Percentiles rank a stretch among this genome's conserved stretches.
Evolutionary conservation across 192 early-diverging fungal genomes (phyloP).

Genomic region (Dissophora ornata): DNA sequence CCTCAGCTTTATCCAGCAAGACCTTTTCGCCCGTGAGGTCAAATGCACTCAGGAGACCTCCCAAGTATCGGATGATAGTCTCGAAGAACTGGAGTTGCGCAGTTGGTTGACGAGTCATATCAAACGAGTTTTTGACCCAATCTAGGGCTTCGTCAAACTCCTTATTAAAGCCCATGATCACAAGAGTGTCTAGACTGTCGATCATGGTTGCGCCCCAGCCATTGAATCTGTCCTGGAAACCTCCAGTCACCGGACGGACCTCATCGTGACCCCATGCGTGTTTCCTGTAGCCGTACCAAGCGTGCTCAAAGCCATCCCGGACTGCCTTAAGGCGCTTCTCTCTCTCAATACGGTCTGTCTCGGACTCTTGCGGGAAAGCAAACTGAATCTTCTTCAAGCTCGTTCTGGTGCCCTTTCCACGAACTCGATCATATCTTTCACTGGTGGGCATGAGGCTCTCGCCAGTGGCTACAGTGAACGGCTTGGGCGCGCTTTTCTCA

Average conservation of each 20-base stretch:
- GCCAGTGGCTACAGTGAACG: background rate
- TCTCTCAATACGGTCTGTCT: conserved; percentile 18
- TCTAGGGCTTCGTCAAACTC: conserved; percentile 82
- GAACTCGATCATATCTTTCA: conserved; percentile 36
- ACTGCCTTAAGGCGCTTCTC: conserved; percentile 60
- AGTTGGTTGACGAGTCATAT: conserved; percentile 60
- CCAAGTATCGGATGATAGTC: conserved; percentile 80
- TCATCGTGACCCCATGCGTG: conserved; percentile 89
- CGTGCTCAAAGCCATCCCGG: conserved; percentile 70
- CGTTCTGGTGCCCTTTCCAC: conserved; percentile 23
- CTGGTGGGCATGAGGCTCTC: background rate
- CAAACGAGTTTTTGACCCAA: conserved; percentile 65
- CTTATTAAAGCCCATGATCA: conserved; percentile 83
- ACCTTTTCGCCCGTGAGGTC: conserved; percentile 79
- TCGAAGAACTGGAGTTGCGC: conserved; percentile 81
- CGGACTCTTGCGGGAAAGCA: conserved; percentile 26
- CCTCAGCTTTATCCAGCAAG: conserved; percentile 75
- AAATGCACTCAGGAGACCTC: conserved; percentile 86
- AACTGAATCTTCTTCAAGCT: conserved; percentile 44
- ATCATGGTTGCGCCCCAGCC: conserved; percentile 82
- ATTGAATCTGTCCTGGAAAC: conserved; percentile 52
- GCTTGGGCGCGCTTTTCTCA: background rate
- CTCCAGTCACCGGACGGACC: conserved; percentile 54
- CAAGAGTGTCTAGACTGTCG: conserved; percentile 89
- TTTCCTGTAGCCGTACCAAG: conserved; percentile 82